phyloP scores from a whole-genome alignment of 2,329 filamentous ascomycete genomes.

The Sporothrix globosa region DNA sequence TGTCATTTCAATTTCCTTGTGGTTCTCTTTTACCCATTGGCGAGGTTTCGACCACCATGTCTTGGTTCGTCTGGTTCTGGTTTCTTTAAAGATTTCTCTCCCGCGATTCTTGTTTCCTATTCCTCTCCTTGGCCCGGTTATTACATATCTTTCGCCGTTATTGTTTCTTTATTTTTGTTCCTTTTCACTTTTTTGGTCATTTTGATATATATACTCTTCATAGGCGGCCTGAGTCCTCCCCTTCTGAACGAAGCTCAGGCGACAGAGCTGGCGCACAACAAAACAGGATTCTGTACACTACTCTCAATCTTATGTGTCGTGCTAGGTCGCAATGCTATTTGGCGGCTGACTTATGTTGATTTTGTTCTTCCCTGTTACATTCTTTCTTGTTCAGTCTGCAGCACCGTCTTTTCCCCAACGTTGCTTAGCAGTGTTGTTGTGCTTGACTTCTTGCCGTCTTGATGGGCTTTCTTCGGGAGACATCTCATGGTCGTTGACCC shows the following conservation, averaged over 20 bases:
- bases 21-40: constrained; percentile 33
- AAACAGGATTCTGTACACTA: constrained; percentile 36
- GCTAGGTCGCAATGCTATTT: constrained; percentile 20
- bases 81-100: constrained; percentile 31
- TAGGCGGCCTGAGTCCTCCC: constrained; percentile 34
- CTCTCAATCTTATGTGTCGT: constrained; percentile 21
- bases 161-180: constrained; percentile 21
- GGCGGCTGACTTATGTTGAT: constrained; percentile 4
- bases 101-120: not conserved
- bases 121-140: constrained; percentile 8
- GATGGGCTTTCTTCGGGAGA: not conserved
- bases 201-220: constrained; percentile 38
- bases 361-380: not conserved
- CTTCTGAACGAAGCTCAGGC: constrained; percentile 33
- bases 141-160: constrained; percentile 12
- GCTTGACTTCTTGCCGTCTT: not conserved
- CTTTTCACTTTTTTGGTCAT: not conserved
- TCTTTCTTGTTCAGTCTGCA: not conserved
- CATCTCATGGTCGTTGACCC: not conserved
- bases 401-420: not conserved
- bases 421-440: not conserved
- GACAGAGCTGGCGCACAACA: constrained; percentile 33
- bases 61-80: constrained; percentile 37
- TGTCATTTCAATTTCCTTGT: constrained; percentile 14
- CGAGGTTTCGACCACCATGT: constrained; percentile 34